phyloP scores from a whole-genome alignment of 2,329 filamentous ascomycete genomes.

The Curvularia spicifera region DNA sequence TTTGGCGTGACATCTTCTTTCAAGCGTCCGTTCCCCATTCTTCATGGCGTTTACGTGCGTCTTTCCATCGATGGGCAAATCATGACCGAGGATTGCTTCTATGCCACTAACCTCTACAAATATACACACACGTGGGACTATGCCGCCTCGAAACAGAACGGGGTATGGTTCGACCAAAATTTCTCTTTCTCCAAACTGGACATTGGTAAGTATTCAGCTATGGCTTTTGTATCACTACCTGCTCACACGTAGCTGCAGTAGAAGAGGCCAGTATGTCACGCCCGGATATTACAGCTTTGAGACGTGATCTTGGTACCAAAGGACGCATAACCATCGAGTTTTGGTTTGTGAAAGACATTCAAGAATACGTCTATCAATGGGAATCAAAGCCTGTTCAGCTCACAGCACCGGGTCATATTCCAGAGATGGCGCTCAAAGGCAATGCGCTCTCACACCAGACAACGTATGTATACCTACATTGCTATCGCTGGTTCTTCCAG shows the following conservation, averaged over 20 bases:
- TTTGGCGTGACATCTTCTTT: conserved; percentile 5
- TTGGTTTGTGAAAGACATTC: not conserved
- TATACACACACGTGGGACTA: too few relatives aligned
- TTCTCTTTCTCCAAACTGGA: conserved; percentile 17
- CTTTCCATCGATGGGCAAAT: not conserved
- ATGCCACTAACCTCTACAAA: not conserved
- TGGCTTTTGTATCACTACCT: not conserved
- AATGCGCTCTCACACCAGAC: conserved; percentile 20
- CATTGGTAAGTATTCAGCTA: conserved; percentile 11
- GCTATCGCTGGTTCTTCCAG: not conserved
- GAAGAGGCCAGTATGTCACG: not conserved
- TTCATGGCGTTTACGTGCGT: not conserved
- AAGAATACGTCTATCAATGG: too few relatives aligned
- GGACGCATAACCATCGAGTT: not conserved
- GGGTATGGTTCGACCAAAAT: not conserved
- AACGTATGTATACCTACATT: conserved; percentile 4
- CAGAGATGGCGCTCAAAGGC: conserved; percentile 21
- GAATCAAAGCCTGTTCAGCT: not conserved
- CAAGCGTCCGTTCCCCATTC: not conserved
- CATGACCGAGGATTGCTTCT: not conserved
- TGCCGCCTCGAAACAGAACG: not conserved
- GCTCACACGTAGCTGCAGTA: not conserved
- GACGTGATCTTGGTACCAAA: not conserved
- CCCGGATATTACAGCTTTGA: not conserved
- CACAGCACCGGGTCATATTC: not conserved